Conservation (phyloP, 1,284 basidiomycete species). For the Singerocomus rubriflavus region DNA sequence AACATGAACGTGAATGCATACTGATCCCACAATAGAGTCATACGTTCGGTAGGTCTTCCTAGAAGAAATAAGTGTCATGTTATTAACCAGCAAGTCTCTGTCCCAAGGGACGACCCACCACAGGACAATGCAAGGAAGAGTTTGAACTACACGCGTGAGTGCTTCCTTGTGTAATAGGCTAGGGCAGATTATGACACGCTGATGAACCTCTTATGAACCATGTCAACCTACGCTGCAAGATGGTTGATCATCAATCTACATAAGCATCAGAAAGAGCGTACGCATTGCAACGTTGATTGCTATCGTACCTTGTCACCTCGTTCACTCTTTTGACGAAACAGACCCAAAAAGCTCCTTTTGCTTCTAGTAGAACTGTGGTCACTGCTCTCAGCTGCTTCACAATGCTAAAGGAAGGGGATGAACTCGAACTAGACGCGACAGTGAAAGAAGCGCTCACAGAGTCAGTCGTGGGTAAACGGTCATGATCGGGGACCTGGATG, state of each 20-base stretch:
- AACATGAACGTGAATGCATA: background rate
- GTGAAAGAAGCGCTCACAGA: background rate
- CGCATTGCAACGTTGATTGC: background rate
- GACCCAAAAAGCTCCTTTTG: background rate
- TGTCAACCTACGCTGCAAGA: constrained; percentile 9
- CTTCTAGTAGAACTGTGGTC: background rate
- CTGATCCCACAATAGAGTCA: background rate
- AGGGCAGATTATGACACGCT: background rate
- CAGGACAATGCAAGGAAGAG: background rate
- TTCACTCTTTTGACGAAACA: background rate
- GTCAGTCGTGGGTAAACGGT: background rate
- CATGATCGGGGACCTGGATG: background rate
- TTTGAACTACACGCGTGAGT: background rate
- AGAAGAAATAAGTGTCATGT: background rate
- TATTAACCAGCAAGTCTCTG: background rate
- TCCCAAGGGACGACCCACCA: constrained; percentile 1
- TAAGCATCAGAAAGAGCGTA: background rate
- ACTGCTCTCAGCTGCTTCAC: background rate
- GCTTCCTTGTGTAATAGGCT: constrained; percentile 9
- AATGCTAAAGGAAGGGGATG: constrained; percentile 2
- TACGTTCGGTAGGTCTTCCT: constrained; percentile 1
- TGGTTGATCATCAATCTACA: constrained; percentile 3
- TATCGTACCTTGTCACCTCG: constrained; percentile 7
- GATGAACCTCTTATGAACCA: background rate
- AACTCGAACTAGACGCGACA: no score